phyloP scores from a whole-genome alignment of 768 basidiomycete genomes.

The Pholiota microspora region DNA sequence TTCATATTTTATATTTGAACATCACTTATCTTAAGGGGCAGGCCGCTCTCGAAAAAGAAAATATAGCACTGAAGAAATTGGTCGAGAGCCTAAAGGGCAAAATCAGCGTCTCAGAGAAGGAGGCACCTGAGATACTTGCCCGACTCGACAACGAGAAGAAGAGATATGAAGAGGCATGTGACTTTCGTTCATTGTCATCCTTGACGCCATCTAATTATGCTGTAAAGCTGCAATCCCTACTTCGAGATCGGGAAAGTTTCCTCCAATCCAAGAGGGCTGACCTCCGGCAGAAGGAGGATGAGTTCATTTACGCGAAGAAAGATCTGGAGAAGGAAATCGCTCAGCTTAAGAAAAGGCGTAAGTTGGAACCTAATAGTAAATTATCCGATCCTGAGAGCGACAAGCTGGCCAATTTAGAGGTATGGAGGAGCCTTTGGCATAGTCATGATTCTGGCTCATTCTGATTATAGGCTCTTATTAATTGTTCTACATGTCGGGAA shows the following conservation, averaged over 20 bases:
- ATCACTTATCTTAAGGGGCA: not conserved
- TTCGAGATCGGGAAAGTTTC: constrained; percentile 34
- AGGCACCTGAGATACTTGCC: constrained; percentile 29
- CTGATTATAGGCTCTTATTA: constrained; percentile 62
- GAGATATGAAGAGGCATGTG: constrained; percentile 37
- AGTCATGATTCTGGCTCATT: not conserved
- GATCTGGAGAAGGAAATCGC: constrained; percentile 49
- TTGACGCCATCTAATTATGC: constrained; percentile 13
- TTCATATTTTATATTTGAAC: not conserved
- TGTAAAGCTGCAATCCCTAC: constrained; percentile 10
- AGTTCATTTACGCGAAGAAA: constrained; percentile 41
- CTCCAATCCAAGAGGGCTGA: constrained; percentile 33
- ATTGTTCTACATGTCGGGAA: constrained; percentile 85
- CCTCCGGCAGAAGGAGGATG: constrained; percentile 46
- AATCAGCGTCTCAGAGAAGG: constrained; percentile 19
- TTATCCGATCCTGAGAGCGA: constrained; percentile 4
- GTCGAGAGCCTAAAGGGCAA: constrained; percentile 23
- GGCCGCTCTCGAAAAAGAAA: constrained; percentile 44
- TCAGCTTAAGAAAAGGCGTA: constrained; percentile 40
- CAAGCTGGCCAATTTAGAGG: constrained; percentile 9
- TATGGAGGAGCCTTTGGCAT: not conserved
- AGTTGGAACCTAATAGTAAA: constrained; percentile 1
- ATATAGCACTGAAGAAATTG: constrained; percentile 27
- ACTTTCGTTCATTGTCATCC: no score
- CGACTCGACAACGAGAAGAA: constrained; percentile 38